Conservation (phyloP, 768 basidiomycete genomes). For the Suillus tomentosus region DNA sequence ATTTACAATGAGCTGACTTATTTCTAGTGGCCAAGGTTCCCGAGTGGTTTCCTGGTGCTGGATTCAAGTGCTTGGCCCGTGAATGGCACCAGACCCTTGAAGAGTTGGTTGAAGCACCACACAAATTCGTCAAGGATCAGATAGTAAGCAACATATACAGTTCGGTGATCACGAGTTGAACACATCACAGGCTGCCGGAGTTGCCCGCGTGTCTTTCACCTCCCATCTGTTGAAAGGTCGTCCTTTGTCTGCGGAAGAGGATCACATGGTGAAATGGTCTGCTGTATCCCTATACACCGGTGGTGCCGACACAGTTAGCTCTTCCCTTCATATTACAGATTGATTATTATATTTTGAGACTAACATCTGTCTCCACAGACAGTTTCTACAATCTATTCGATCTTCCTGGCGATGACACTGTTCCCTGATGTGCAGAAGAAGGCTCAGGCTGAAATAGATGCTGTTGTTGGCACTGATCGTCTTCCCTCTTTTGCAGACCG, state of each 20-base stretch:
- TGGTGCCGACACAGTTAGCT: constrained; percentile 46
- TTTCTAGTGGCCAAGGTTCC: constrained; percentile 47
- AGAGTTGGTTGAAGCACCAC: constrained; percentile 59
- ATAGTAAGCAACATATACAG: constrained; percentile 39
- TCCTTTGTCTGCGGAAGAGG: constrained; percentile 9
- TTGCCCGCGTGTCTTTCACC: constrained; percentile 49
- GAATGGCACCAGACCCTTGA: constrained; percentile 55
- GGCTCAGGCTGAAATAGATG: constrained; percentile 65
- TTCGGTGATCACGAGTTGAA: not conserved
- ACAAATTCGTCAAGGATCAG: constrained; percentile 62
- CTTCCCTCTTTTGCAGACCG: constrained; percentile 66
- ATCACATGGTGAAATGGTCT: constrained; percentile 9
- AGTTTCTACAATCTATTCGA: constrained; percentile 59
- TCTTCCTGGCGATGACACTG: constrained; percentile 63
- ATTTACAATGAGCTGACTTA: not conserved
- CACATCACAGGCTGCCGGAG: constrained; percentile 51
- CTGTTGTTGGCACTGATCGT: constrained; percentile 57
- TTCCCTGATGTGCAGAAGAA: constrained; percentile 57
- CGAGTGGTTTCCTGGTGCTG: constrained; percentile 57
- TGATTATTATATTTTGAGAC: not conserved
- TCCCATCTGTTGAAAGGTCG: constrained; percentile 47
- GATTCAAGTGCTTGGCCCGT: constrained; percentile 53
- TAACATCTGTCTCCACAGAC: constrained; percentile 42
- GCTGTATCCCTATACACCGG: constrained; percentile 59
- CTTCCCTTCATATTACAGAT: not conserved